Evolutionary conservation across 2,329 filamentous ascomycete species (phyloP).

Genomic region (Bipolaris bicolor): DNA sequence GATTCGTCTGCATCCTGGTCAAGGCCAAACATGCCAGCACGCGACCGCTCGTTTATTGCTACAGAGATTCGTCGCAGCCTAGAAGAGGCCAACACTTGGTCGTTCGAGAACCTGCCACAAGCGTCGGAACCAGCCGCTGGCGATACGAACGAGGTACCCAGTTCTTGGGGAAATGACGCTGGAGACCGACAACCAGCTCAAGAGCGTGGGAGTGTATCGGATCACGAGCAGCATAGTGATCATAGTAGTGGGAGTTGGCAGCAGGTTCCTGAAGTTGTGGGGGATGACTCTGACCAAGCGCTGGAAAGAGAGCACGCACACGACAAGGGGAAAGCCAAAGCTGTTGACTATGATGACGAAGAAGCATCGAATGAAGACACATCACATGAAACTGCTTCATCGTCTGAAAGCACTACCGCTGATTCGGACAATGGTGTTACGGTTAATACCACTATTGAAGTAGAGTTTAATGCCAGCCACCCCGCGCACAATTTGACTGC

Average conservation of each 20-base stretch:
- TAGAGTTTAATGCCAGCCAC: slow-evolving; percentile 10
- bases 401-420: slow-evolving; percentile 6
- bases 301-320: slow-evolving; percentile 29
- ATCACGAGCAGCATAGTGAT: slow-evolving; percentile 44
- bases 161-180: slow-evolving; percentile 35
- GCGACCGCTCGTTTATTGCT: slow-evolving; percentile 55
- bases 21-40: slow-evolving; percentile 55
- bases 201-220: slow-evolving; percentile 18
- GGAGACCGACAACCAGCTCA: slow-evolving; percentile 6
- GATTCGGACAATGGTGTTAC: slow-evolving; percentile 9
- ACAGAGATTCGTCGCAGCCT: slow-evolving; percentile 56
- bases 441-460: slow-evolving; percentile 4
- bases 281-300: slow-evolving; percentile 36
- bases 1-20: slow-evolving; percentile 26
- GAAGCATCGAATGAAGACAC: not conserved
- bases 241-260: slow-evolving; percentile 51
- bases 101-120: slow-evolving; percentile 35
- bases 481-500: slow-evolving; percentile 3
- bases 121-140: slow-evolving; percentile 7
- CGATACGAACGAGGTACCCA: slow-evolving; percentile 17
- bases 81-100: slow-evolving; percentile 52
- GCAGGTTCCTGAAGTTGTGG: slow-evolving; percentile 41
- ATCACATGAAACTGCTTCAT: slow-evolving; percentile 4
- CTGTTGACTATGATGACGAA: slow-evolving; percentile 12
- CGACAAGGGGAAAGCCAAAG: slow-evolving; percentile 40